Base-by-base conservation (phyloP, 768 basidiomycete species). In the Mrakia gelida region DNA sequence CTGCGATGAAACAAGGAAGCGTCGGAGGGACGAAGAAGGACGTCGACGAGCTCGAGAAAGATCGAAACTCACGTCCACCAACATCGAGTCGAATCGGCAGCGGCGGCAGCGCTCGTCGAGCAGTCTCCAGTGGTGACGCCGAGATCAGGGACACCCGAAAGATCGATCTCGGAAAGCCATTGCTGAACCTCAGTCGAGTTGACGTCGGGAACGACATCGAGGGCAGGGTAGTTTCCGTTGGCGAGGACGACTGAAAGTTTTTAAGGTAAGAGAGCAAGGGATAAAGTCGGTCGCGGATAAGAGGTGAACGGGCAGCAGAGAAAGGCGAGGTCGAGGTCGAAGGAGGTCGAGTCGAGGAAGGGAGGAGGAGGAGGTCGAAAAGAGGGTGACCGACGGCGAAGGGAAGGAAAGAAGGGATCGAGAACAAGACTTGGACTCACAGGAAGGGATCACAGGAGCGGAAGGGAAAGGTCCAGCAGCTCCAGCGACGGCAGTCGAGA, bases 1-100 rank as follows among this genome's bases (percentile, higher is more conserved):
- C 38, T 41, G 28, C 30, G 32, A 28, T 11, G 62, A 63, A 23
- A 34, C 28, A 18, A 61, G 59, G 59, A 16, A 15, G 59, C 8
- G 16, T 10, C 59, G 23, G 59, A n/a, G 59, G 9, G 63, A 30
- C 38, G 38, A 68, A 38, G 9, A 11, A 4, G 11, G 38, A 38
- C 26, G 23, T 18, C 65, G 34, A 41, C 34, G 10, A 70, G 32
- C 41, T 65, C n/a, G 28, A 15, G 65, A 67, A 63, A 16, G 32
- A n/a, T 59, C 28, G 9, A 9, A 34, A 41, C 88, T 82, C 92
- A 92, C 16, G 91, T 91, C 91, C 91, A 93, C 92, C 92, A 93
- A 84, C 77, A 78, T 63, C 77, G 77, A 38, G 1, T 1, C 1
- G 18, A 28, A 52, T 78, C 77, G 28, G 77, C 77, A 54, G 77